Base-by-base conservation (phyloP, 2,329 filamentous ascomycete genomes). In the Blastomyces gilchristii region DNA sequence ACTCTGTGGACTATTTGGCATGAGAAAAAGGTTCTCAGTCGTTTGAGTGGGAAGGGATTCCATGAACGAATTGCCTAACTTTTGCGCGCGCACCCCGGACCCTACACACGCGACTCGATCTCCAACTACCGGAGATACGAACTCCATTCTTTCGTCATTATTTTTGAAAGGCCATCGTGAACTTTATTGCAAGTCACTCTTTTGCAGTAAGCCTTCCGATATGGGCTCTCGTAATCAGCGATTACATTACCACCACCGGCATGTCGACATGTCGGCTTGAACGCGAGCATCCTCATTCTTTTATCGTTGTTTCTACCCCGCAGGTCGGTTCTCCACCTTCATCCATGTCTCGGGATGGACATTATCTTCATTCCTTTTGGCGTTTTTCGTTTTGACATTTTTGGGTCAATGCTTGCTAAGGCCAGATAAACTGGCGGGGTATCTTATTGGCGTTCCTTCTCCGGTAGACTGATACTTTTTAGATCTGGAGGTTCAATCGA, bases 1-100 rank as follows among this genome's bases (percentile, higher is more conserved):
- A 89, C 86, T 61, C 74, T 95, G 39, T 89, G 76, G 75, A 75
- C 74, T 63, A 77, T 79, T 58, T 70, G 73, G 69, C 75, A 74
- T 50, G 77, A 79, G 62, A 73, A 69, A 45, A 69, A 67, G 53
- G 65, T 75, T 12, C 69, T 75, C 62, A 60, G 64, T 4, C 57
- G 63, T 16, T 61, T 66, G 53, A 18, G 25, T 41, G 71, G 69
- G 64, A 76, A 75, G 64, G 31, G 68, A 6, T 37, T 34, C 37
- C 59, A 62, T 39, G 62, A 65, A n/a, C 59, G 28, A 47, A 62
- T 45, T 34, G 64, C 64, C 49, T 65, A 52, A 45, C 39, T 43
- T 22, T 18, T 37, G 2, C 16, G 6, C 8, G 2, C 4, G 2
- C 37, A 25, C 58, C 11, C 4, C n/a, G 3, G 16, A 28, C 5